Base-by-base conservation (phyloP, 192 early-diverging fungal genomes). In the Coemansia sp. region DNA sequence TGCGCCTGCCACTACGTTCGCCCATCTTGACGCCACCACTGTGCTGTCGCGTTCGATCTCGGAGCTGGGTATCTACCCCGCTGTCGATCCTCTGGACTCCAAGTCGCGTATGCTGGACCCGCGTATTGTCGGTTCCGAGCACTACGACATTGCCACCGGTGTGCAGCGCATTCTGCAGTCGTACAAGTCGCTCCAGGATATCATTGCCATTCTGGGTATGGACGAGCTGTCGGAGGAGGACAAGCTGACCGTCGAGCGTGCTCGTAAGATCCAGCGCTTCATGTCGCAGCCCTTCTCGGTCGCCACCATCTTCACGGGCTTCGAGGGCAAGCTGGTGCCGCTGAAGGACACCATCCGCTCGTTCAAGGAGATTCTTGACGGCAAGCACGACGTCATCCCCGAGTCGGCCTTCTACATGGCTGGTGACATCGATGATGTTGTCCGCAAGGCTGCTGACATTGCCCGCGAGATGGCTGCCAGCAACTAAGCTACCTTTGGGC, bases 171-270 rank as follows among this genome's bases (percentile, higher is more conserved):
- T 95, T 79, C 90, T 97, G 69, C 95, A 97, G 86, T 92, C 90
- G 80, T 97, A 97, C 90, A 97, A 97, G 90, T 95, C 93, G 62
- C 91, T 97, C 63, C 95, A 97, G 84, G 95, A 97, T 88, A 97
- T 97, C 75, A 97, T 97, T 89, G 94, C 95, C 85, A 96, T 97
- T 92, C 84, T 97, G 64, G 93, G 93, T 91, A 97, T 97, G 94
- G 95, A 97, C 82, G 95, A 97, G 87, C 84, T 97, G 83, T 97
- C 95, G 39, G 95, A 97, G 77, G 94, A 97, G 77, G 95, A 97
- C 86, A 97, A 97, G 92, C 85, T 94, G 61, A 93, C 91, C 67
- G 95, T 97, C 83, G 93, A 96, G 87, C 94, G 95, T 86, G 95
- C 95, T 58, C 93, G 95, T 92, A 97, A 97, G 90, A 96, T 97